These are phyloP conservation scores for Stipa capillata DNA, from an alignment of 176 grass and related monocot genomes.

Conservation along the genomic window DNA sequence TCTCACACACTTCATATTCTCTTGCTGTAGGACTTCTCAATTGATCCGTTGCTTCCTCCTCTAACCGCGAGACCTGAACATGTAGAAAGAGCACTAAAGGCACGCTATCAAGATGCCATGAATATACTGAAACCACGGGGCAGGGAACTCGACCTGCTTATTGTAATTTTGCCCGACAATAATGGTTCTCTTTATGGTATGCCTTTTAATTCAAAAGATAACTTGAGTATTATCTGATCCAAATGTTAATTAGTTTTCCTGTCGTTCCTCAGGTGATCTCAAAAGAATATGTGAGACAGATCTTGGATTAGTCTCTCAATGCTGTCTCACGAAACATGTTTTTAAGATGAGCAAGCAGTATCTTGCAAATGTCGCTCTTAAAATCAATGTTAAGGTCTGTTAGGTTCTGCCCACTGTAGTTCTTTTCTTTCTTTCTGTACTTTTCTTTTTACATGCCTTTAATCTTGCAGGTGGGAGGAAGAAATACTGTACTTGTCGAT, in stretches of 20 bases:
- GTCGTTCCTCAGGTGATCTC: conserved; percentile 41
- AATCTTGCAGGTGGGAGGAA: conserved; percentile 53
- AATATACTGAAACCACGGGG: conserved; percentile 36
- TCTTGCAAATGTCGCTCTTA: conserved; percentile 56
- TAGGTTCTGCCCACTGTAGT: neutral
- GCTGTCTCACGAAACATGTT: conserved; percentile 60
- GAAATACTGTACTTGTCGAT: conserved; percentile 59
- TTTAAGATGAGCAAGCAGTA: conserved; percentile 49
- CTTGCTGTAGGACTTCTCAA: conserved; percentile 37
- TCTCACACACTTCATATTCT: neutral
- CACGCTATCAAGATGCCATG: conserved; percentile 45
- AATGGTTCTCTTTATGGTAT: conserved; percentile 65
- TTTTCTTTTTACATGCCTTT: neutral
- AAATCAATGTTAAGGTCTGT: conserved; percentile 71
- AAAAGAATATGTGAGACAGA: conserved; percentile 82
- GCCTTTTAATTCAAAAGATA: neutral
- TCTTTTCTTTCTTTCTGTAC: neutral
- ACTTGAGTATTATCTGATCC: neutral
- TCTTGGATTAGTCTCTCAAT: conserved; percentile 68
- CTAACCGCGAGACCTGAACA: conserved; percentile 37
- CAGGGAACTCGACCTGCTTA: conserved; percentile 56
- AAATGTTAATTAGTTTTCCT: conserved; percentile 10
- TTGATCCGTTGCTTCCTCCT: conserved; percentile 45
- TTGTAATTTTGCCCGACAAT: conserved; percentile 58
- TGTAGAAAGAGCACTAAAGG: conserved; percentile 53